phyloP scores from a whole-genome alignment of 2,329 filamentous ascomycete genomes.

The Colletotrichum sp. region DNA sequence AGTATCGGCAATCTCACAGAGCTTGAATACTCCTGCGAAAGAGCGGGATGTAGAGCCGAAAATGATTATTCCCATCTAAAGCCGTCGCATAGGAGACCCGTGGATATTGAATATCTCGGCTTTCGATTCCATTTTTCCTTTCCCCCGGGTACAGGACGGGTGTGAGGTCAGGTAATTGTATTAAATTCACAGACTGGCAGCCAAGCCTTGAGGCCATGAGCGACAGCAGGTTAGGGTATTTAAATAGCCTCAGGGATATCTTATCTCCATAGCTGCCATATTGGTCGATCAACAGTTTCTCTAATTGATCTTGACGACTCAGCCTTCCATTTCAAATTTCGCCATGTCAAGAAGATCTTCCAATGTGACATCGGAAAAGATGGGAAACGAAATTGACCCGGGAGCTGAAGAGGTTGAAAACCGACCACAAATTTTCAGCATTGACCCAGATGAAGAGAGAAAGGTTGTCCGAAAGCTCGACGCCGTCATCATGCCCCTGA shows the following conservation, averaged over 20 bases:
- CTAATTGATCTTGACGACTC: not conserved
- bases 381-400: accelerated
- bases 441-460: conserved; percentile 2
- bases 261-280: too few relatives aligned
- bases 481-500: conserved; percentile 20
- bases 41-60: not conserved
- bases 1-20: not conserved
- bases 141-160: not conserved
- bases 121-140: not conserved
- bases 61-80: not conserved
- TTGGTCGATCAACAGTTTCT: too few relatives aligned
- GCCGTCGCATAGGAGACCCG: not conserved
- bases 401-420: not conserved
- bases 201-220: too few relatives aligned
- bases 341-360: not conserved
- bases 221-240: too few relatives aligned
- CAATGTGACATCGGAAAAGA: not conserved
- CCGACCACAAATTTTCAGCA: not conserved
- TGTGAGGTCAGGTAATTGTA: not conserved
- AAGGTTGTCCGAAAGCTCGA: conserved; percentile 17
- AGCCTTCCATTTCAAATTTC: not conserved
- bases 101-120: not conserved
- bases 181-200: not conserved
- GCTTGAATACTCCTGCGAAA: not conserved
- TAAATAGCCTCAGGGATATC: too few relatives aligned